A percentile compares a stretch with the other conserved stretches of the same genome.
phyloP scores from a whole-genome alignment of 108 stramenopile species.

The Fistulifera pelliculosa region DNA sequence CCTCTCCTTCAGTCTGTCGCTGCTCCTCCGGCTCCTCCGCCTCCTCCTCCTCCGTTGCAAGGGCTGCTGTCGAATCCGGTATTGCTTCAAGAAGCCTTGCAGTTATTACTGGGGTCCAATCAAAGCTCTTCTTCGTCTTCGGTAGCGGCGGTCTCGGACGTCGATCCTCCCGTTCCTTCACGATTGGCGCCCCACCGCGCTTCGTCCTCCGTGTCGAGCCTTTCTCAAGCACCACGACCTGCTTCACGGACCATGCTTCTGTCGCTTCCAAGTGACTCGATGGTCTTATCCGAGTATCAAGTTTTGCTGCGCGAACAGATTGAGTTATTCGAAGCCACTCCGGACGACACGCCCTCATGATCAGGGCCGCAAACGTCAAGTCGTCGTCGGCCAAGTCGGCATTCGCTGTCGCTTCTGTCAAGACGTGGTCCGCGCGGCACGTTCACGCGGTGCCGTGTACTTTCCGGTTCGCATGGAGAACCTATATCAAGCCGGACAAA shows the following conservation, averaged over 20 bases:
- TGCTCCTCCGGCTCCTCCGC: too few relatives aligned
- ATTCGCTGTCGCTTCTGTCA: constrained; percentile 40
- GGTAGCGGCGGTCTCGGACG: too few relatives aligned
- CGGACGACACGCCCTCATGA: constrained; percentile 18
- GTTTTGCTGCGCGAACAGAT: constrained; percentile 43
- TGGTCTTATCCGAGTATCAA: constrained; percentile 28
- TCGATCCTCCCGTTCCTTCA: too few relatives aligned
- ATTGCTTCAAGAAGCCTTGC: too few relatives aligned
- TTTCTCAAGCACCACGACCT: neutral
- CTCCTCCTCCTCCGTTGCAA: too few relatives aligned
- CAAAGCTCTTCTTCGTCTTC: too few relatives aligned
- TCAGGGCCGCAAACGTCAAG: constrained; percentile 34
- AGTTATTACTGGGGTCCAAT: too few relatives aligned
- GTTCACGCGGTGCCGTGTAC: constrained; percentile 26
- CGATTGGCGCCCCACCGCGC: too few relatives aligned
- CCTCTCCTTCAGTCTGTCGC: too few relatives aligned
- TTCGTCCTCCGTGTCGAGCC: too few relatives aligned
- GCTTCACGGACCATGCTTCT: neutral
- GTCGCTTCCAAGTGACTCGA: constrained; percentile 13
- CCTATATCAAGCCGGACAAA: constrained; percentile 17
- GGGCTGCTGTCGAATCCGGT: too few relatives aligned
- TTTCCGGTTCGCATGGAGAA: constrained; percentile 1
- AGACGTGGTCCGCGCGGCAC: constrained; percentile 6
- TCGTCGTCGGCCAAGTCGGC: constrained; percentile 34
- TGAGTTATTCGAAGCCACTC: constrained; percentile 37